Conservation (phyloP, 805 yeast genomes). For the Schwanniomyces polymorphus region DNA sequence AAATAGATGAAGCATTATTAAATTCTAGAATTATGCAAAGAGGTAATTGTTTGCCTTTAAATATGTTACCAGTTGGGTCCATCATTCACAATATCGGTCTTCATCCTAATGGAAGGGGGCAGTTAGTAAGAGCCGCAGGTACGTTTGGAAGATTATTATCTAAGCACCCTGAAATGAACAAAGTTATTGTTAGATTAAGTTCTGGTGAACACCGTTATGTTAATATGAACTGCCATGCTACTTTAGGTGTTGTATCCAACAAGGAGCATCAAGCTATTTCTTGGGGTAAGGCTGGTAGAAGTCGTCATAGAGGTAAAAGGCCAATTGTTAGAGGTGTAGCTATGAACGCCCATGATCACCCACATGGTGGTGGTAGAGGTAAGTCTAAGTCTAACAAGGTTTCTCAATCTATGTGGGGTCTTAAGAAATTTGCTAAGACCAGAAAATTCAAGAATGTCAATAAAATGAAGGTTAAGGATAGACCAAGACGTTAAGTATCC, state of each 20-base stretch:
- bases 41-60: conserved; percentile 92
- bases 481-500: conserved; percentile 57
- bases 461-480: conserved; percentile 82
- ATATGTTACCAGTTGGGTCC: conserved; percentile 93
- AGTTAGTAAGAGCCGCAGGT: conserved; percentile 92
- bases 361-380: conserved; percentile 99
- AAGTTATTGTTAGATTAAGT: conserved; percentile 78
- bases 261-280: conserved; percentile 86
- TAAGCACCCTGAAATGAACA: conserved; percentile 66
- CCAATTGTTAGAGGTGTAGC: conserved; percentile 98
- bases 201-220: conserved; percentile 95
- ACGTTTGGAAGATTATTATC: conserved; percentile 86
- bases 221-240: conserved; percentile 83
- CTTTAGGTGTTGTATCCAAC: conserved; percentile 90
- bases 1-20: conserved; percentile 86
- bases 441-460: conserved; percentile 87
- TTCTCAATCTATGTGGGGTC: conserved; percentile 97
- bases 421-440: conserved; percentile 91
- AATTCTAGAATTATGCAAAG: conserved; percentile 84
- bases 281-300: conserved; percentile 96
- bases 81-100: conserved; percentile 86
- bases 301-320: conserved; percentile 88
- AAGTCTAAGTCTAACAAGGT: conserved; percentile 94
- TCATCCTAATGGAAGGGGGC: conserved; percentile 69
- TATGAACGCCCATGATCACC: conserved; percentile 96